A percentile compares a stretch with the other conserved stretches of the same genome.
Conservation (phyloP, 129 eudicot genomes). For the Centaurea solstitialis region DNA sequence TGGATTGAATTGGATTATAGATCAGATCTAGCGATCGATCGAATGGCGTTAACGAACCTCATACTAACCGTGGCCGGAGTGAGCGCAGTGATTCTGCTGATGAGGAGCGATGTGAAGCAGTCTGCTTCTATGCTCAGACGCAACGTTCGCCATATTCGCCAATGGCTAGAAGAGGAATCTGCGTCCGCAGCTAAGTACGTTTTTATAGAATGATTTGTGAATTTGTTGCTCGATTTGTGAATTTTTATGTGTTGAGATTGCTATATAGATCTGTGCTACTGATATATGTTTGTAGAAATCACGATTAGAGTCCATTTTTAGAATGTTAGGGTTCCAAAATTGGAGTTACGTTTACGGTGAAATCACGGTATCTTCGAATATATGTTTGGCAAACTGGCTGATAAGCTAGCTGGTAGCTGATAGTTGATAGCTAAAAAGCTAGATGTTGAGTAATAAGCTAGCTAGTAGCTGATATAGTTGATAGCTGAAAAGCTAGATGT, state of each 20-base stretch:
- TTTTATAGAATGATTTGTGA: not conserved
- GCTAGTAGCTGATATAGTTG: too few species aligned
- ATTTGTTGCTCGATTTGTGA: not conserved
- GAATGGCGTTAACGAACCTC: conserved; percentile 75
- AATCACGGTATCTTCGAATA: not conserved
- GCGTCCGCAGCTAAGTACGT: conserved; percentile 69
- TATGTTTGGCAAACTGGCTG: too few species aligned
- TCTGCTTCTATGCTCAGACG: conserved; percentile 74
- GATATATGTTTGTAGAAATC: not conserved
- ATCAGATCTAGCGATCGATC: too few species aligned
- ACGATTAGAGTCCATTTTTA: not conserved
- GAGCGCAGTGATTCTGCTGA: conserved; percentile 67
- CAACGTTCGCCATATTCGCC: conserved; percentile 85
- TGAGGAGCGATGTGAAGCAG: conserved; percentile 79
- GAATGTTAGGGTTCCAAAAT: conserved; percentile 19
- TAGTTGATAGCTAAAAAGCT: too few species aligned
- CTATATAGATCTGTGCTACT: not conserved
- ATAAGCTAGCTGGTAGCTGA: too few species aligned
- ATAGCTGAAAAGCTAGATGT: too few species aligned
- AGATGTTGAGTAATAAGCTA: too few species aligned
- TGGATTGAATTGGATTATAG: not conserved
- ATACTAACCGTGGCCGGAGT: conserved; percentile 86
- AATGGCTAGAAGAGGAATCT: conserved; percentile 90
- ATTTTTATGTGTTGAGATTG: not conserved
- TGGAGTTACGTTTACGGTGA: not conserved